Evolutionary conservation across 352 stramenopile genomes (phyloP), one percentile per base, ranked within the genome.

Genomic region (Globisporangium irregulare): DNA sequence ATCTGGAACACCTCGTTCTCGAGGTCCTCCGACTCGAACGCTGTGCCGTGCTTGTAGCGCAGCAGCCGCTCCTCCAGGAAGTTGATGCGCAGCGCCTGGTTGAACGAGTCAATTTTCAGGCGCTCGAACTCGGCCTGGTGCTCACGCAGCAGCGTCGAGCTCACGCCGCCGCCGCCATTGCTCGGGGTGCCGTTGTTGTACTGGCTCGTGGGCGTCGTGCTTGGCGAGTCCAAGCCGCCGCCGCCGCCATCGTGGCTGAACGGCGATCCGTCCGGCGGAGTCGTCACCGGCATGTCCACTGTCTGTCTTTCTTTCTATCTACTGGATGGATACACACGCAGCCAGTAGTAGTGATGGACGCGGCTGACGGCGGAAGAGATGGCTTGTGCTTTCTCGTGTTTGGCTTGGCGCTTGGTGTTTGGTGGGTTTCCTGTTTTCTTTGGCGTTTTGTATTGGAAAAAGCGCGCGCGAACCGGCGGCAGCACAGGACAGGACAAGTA

Each of bases 91-190:
- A 79, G 68, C 62, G 73, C 71, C 46, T 72, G 64, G 64, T 79
- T 77, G 62, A 79, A 79, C 22, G 89, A 90, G 59, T 90, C 84
- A 72, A 86, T 91, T 27, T 78, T 73, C 4, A 94, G 73, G 2
- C 78, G 77, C 58, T 93, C 80, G 32, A 74, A 78, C 59, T 68
- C 72, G 14, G 38, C 61, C 20, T 71, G 58, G 24, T 71, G 58
- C 27, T 66, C 66, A 59, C 66, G 66, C 59, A 71, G 50, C 58
- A 71, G 59, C 24, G 46, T 71, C 58, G 66, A 55, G 51, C 22
- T 66, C 34, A 34, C n/a, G 51, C 22, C 12, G 9, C 12, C 41
- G 12, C 12, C n/a, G 15, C 27, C 27, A 32, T 32, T 32, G 27
- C 27, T 32, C 27, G 27, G 27, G 27, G 27, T 32, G 27, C 27